phyloP scores from a whole-genome alignment of 371 early-diverging fungal species.

The Thermomucor indicae-seudaticae region DNA sequence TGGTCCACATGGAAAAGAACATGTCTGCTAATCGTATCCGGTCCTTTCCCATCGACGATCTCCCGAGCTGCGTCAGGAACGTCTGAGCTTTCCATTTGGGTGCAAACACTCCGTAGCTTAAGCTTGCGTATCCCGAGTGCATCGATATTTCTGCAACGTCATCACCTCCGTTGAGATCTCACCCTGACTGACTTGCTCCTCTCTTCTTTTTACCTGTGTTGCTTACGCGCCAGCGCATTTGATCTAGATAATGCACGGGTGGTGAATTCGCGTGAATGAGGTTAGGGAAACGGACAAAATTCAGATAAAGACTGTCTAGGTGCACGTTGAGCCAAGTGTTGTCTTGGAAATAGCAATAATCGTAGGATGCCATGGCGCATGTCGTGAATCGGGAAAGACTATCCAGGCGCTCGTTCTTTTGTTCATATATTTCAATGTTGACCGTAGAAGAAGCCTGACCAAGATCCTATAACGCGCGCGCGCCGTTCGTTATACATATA shows the following conservation, averaged over 20 bases:
- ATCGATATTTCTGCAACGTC: conserved; percentile 22
- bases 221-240: conserved; percentile 55
- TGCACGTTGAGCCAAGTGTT: conserved; percentile 51
- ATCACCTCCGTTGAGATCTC: not conserved
- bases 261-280: conserved; percentile 58
- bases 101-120: conserved; percentile 47
- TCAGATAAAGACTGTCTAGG: conserved; percentile 59
- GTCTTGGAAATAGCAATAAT: conserved; percentile 63
- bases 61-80: conserved; percentile 51
- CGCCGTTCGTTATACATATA: too few relatives aligned
- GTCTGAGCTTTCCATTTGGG: conserved; percentile 47
- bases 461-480: too few relatives aligned
- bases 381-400: conserved; percentile 58
- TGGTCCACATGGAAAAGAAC: conserved; percentile 64
- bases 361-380: conserved; percentile 54
- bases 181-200: not conserved
- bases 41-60: conserved; percentile 46
- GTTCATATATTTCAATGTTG: conserved; percentile 11
- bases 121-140: conserved; percentile 52
- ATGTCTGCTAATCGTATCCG: conserved; percentile 49
- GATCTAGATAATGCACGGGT: conserved; percentile 51
- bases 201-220: conserved; percentile 35
- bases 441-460: too few relatives aligned
- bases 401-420: conserved; percentile 14
- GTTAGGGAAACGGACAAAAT: conserved; percentile 53